Evolutionary conservation across 2,329 filamentous ascomycete species (phyloP), one percentile per base, ranked within the genome.

Genomic region (Pezicula rhizophila): DNA sequence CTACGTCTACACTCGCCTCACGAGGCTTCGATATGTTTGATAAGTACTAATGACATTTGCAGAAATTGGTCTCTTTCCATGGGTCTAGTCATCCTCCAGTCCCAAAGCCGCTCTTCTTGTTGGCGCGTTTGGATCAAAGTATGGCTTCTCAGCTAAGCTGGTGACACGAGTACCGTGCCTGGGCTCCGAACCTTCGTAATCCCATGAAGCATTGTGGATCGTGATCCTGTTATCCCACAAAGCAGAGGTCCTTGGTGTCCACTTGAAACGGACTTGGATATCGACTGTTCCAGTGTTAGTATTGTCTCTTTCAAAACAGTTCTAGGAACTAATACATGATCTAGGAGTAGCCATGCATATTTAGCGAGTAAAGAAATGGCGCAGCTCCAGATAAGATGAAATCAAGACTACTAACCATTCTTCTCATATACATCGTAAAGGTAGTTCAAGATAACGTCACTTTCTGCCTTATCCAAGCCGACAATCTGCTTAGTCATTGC

Each of bases 161-260:
- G 84, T 89, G 3, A 89, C 84, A 25, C 86, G 72, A 0, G 84
- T 89, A 2, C 85, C 85, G 62, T 89, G 85, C 35, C 85, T 72
- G 0, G 84, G 81, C 60, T 87, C 72, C 17, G 69, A 73, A 1
- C 82, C 82, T 31, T 78, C 82, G 59, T 88, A 88, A 56, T 89
- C 84, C 82, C 83, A 89, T 57, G 78, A 83, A 0, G 84, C 84
- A 53, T 86, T 87, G 57, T 89, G 84, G 34, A 87, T 87, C 0
- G 85, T 87, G 50, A 87, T 84, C 35, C 80, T 72, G 57, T 88
- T 88, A 59, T 88, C 84, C 84, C 84, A 88, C 3, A 88, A 66
- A 0, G 81, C 85, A 45, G 78, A 83, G 0, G 83, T 85, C 23
- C 74, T 66, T 0, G 81, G 78, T 0, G 79, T 85, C 85, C 85